A percentile compares a stretch with the other conserved stretches of the same genome.
Evolutionary conservation across 192 early-diverging fungal genomes (phyloP).

Genomic region (Coemansia pectinata): DNA sequence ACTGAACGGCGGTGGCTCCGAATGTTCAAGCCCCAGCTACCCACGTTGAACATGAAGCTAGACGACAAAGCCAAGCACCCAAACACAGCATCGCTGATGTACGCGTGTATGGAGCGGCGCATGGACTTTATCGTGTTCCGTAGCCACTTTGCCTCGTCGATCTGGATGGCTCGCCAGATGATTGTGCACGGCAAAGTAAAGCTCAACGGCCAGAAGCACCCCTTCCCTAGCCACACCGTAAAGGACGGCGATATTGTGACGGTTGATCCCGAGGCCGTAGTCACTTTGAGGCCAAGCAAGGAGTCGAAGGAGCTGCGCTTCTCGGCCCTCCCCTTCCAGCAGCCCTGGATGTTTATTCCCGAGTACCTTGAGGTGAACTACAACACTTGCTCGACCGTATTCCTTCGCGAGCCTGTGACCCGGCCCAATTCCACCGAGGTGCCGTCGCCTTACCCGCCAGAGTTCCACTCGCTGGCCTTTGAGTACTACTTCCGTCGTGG

Average conservation of each 20-base stretch:
- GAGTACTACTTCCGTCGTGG: conserved; percentile 82
- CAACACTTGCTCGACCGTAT: conserved; percentile 86
- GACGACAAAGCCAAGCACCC: conserved; percentile 55
- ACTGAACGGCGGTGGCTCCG: conserved; percentile 80
- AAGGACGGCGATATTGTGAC: conserved; percentile 88
- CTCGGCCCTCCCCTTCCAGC: conserved; percentile 71
- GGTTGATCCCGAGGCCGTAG: conserved; percentile 74
- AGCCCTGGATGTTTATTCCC: conserved; percentile 95
- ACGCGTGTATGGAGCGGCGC: conserved; percentile 86
- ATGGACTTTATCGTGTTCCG: conserved; percentile 94
- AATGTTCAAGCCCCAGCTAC: conserved; percentile 72
- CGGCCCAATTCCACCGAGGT: conserved; percentile 85
- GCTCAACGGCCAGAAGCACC: conserved; percentile 85
- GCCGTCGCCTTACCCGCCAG: conserved; percentile 91
- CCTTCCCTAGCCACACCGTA: conserved; percentile 72
- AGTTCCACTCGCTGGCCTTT: conserved; percentile 85
- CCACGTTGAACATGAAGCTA: conserved; percentile 62
- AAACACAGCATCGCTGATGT: conserved; percentile 74
- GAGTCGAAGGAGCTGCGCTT: conserved; percentile 61
- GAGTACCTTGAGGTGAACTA: conserved; percentile 98
- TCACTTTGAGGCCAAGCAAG: conserved; percentile 58
- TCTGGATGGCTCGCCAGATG: conserved; percentile 81
- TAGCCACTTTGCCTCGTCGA: conserved; percentile 83
- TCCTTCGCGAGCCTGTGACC: conserved; percentile 85
- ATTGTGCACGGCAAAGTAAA: conserved; percentile 86